Evolutionary conservation across 2,329 filamentous ascomycete genomes (phyloP).

Genomic region (Daldinia sp.): DNA sequence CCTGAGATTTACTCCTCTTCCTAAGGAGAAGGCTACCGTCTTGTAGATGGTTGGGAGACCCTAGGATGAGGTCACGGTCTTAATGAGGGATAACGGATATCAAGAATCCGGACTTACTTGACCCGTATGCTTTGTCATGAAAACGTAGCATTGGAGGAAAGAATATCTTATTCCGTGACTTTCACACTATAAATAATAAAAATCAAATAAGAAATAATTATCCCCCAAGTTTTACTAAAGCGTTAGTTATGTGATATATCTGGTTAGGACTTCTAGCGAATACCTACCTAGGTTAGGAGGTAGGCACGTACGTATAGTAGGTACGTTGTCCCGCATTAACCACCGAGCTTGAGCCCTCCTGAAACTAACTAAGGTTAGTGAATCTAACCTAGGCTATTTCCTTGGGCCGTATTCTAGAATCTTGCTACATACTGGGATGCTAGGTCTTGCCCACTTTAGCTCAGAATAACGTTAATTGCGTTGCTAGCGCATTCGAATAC

Average conservation of each 20-base stretch:
- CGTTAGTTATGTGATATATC: background rate
- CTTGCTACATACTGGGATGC: background rate
- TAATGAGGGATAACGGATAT: background rate
- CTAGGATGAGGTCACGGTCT: background rate
- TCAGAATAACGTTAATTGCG: background rate
- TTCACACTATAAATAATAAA: background rate
- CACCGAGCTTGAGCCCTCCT: background rate
- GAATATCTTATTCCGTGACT: background rate
- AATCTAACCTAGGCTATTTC: background rate
- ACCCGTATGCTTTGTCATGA: background rate
- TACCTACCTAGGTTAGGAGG: too few species aligned
- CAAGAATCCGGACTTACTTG: background rate
- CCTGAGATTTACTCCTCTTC: conserved; percentile 74
- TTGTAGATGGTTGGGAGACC: conserved; percentile 35
- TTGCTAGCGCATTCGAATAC: background rate
- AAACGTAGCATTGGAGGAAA: background rate
- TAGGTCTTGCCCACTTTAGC: too few species aligned
- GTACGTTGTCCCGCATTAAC: background rate
- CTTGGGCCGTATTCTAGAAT: background rate
- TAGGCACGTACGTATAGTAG: too few species aligned
- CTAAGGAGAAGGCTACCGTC: conserved; percentile 60
- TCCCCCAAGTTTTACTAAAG: background rate
- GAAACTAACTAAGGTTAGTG: background rate
- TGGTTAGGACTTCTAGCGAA: too few species aligned
- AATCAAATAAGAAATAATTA: background rate